Percentiles rank a stretch among this genome's conserved stretches.
Evolutionary conservation across 2,329 filamentous ascomycete species (phyloP).

Genomic region (Clarireedia monteithiana): DNA sequence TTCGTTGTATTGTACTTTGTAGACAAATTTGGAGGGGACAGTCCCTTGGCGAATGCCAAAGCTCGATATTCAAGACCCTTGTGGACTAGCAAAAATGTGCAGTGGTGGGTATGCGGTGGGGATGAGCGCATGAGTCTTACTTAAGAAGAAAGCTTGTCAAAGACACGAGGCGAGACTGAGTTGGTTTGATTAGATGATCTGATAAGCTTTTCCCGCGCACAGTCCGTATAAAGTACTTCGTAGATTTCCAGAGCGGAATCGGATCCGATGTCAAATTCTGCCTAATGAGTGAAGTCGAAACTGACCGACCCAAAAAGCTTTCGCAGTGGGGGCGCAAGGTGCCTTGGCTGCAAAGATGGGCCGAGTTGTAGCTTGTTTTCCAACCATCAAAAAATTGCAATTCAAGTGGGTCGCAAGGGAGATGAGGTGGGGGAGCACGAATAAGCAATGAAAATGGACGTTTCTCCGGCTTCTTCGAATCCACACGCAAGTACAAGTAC

Average conservation of each 20-base stretch:
- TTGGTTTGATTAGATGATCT: constrained; percentile 7
- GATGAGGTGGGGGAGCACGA: neutral
- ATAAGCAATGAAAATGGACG: neutral
- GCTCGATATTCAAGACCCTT: too few species aligned
- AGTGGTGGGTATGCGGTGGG: too few species aligned
- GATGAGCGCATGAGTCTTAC: too few species aligned
- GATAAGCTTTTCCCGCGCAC: constrained; percentile 1
- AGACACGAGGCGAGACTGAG: constrained; percentile 28
- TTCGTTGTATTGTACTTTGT: too few species aligned
- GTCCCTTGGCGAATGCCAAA: too few species aligned
- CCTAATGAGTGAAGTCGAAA: neutral
- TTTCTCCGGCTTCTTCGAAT: too few species aligned
- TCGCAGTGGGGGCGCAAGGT: too few species aligned
- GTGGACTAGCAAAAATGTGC: neutral
- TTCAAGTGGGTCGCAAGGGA: neutral
- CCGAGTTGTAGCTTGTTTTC: neutral
- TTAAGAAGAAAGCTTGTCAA: neutral
- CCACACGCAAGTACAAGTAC: too few species aligned
- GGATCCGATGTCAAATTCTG: neutral
- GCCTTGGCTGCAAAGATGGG: neutral
- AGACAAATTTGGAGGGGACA: too few species aligned
- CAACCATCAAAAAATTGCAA: too few species aligned
- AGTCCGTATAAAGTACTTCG: neutral
- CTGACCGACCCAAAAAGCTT: too few species aligned
- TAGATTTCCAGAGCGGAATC: neutral